Base-by-base conservation (phyloP, 352 stramenopile species). In the Phytophthora boehmeriae region DNA sequence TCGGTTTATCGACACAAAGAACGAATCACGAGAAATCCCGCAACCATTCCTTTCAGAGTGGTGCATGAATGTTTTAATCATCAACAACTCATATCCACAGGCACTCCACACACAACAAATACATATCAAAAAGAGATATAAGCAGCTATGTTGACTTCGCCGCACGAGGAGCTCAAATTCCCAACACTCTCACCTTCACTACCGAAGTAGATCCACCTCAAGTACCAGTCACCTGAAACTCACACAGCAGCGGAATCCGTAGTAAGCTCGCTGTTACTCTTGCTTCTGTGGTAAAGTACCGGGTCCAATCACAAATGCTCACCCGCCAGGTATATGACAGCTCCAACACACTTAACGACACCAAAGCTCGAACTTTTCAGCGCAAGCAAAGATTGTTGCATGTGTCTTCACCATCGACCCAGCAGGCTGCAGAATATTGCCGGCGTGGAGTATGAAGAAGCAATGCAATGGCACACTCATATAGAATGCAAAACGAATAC, bases 201-300 rank as follows among this genome's bases (percentile, higher is more conserved):
- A 61, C 54, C 58, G 63, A 64, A 32, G 48, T 25, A 58, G 59
- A 59, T 73, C 54, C 35, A 54, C 34, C 34, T 60, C 23, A 67
- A 48, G 0, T 16, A 56, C 14, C 23, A 25, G 27, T 50, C 9
- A 34, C n/a, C 4, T 8, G n/a, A n/a, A 5, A 63, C 38, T 41
- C 51, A 66, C 65, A 74, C 69, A 76, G 67, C 76, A 75, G 56
- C 59, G 61, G 53, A 78, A 85, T 95, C 86, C 86, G 86, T 95
- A 95, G 86, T 86, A 95, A 91, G 82, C 73, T 90, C 72, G 79
- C 85, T 84, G 56, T 90, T 51, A 55, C 65, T 95, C 30, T 95
- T 68, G 86, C 86, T 95, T 93, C 85, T 83, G 79, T 79, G 63
- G 77, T 83, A 90, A 90, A 95, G 86, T 95, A 95, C 86, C 82